Evolutionary conservation across 2,329 filamentous ascomycete species (phyloP), one percentile per base, ranked within the genome.

Genomic region (Immersiporthe knoxdaviesiana): DNA sequence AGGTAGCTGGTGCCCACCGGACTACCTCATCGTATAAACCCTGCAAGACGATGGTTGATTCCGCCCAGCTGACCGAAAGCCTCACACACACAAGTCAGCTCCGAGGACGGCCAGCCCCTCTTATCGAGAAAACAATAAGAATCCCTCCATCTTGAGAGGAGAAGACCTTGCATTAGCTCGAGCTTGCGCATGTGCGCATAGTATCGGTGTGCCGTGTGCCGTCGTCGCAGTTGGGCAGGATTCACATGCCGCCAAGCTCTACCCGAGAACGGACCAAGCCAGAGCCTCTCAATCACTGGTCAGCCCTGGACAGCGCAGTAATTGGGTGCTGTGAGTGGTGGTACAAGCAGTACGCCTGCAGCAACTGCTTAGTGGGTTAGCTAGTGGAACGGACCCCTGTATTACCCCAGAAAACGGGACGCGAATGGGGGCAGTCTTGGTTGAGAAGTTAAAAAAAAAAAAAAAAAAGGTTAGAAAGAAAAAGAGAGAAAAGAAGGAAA

Each of bases 371-470:
- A n/a, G n/a, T n/a, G n/a, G n/a, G n/a, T n/a, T n/a, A n/a, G n/a
- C n/a, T n/a, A n/a, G n/a, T n/a, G n/a, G 21, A 35, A 27, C 24
- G 37, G 59, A 44, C 21, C 59, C 35, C 21, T 32, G 35, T 37
- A 37, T 65, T 70, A 70, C 68, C 68, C 68, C 68, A 64, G 68
- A 67, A 69, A 64, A 61, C 50, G 12, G 50, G 47, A 67, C 52
- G 52, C 27, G 39, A 50, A 58, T 21, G 35, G 30, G 54, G 62
- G 54, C 66, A 65, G 21, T n/a, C 44, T 27, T 6, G 12, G 6
- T 14, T 5, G 3, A 52, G 10, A 12, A 52, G 8, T 35, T 35
- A 4, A 50, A n/a, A 50, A 21, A n/a, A 50, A n/a, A 10, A n/a
- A 24, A 24, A 27, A 54, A 14, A n/a, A n/a, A n/a, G n/a, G n/a